Percentiles rank a stretch among this genome's conserved stretches.
Evolutionary conservation across 176 grass and related monocot genomes (phyloP).

Genomic region (Rhynchospora pubera): DNA sequence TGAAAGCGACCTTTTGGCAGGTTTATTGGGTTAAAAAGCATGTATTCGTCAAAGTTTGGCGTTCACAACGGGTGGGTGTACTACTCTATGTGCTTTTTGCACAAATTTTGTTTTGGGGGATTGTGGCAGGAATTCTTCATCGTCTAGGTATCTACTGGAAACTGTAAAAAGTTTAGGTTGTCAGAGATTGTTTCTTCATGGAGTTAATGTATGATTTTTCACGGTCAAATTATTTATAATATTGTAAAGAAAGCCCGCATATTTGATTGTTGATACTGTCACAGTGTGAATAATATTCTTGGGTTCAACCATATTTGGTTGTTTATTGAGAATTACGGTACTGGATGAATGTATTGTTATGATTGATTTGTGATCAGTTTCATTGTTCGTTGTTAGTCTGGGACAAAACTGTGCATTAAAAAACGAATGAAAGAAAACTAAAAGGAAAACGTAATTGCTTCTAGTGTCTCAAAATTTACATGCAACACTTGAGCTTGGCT

Average conservation of each 20-base stretch:
- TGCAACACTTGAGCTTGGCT: not conserved
- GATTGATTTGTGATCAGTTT: no score
- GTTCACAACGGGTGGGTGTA: conserved; percentile 55
- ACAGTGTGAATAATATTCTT: not conserved
- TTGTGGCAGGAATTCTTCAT: conserved; percentile 66
- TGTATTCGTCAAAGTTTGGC: conserved; percentile 70
- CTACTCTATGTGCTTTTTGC: conserved; percentile 86
- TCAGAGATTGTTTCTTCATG: not conserved
- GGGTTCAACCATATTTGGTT: not conserved
- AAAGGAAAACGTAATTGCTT: not conserved
- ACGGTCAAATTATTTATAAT: not conserved
- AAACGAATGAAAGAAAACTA: not conserved
- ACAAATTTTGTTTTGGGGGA: conserved; percentile 74
- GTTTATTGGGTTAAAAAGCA: conserved; percentile 94
- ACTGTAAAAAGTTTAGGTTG: conserved; percentile 24
- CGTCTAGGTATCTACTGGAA: conserved; percentile 72
- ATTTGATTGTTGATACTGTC: not conserved
- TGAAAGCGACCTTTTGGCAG: conserved; percentile 26
- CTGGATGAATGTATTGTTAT: not conserved
- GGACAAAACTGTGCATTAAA: not conserved
- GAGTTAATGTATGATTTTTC: not conserved
- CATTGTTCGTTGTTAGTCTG: no score
- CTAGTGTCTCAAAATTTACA: not conserved
- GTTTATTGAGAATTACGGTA: no score
- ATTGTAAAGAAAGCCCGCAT: not conserved